Percentiles rank a stretch among this genome's conserved stretches.
Evolutionary conservation across 2,329 filamentous ascomycete species (phyloP).

Genomic region (Aspergillus felis): DNA sequence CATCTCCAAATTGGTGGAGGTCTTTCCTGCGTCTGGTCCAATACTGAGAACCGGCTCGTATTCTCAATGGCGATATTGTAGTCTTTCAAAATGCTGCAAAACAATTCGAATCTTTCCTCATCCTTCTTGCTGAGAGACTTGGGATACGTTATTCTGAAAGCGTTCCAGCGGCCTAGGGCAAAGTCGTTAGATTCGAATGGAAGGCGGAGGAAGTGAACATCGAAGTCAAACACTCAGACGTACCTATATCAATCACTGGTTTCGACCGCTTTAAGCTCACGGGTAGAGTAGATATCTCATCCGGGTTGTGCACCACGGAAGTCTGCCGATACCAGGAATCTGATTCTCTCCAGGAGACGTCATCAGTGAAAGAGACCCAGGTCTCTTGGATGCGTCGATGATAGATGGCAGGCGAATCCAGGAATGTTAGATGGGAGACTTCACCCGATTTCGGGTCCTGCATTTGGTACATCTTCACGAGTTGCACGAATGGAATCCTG

Average conservation of each 20-base stretch:
- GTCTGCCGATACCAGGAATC: constrained; percentile 63
- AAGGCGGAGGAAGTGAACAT: background rate
- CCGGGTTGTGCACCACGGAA: constrained; percentile 51
- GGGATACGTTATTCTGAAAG: constrained; percentile 51
- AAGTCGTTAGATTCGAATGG: constrained; percentile 1
- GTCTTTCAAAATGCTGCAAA: constrained; percentile 60
- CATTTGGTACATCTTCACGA: constrained; percentile 38
- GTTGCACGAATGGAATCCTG: constrained; percentile 43
- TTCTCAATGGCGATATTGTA: constrained; percentile 63
- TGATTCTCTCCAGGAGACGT: constrained; percentile 51
- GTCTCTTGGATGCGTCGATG: constrained; percentile 37
- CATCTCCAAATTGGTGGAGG: constrained; percentile 35
- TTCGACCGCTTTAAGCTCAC: constrained; percentile 47
- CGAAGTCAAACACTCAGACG: constrained; percentile 11
- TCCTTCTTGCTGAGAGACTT: constrained; percentile 22
- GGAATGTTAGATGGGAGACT: constrained; percentile 34
- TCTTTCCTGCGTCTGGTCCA: constrained; percentile 24
- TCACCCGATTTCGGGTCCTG: constrained; percentile 12
- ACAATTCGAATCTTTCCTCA: constrained; percentile 35
- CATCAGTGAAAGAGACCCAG: constrained; percentile 39
- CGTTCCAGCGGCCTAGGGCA: constrained; percentile 58
- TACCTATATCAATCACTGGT: constrained; percentile 58
- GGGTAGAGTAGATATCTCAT: constrained; percentile 31
- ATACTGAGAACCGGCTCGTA: constrained; percentile 39
- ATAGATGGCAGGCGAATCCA: constrained; percentile 45